phyloP scores from a whole-genome alignment of 257 asterid species.

The Solanum sejunctum region DNA sequence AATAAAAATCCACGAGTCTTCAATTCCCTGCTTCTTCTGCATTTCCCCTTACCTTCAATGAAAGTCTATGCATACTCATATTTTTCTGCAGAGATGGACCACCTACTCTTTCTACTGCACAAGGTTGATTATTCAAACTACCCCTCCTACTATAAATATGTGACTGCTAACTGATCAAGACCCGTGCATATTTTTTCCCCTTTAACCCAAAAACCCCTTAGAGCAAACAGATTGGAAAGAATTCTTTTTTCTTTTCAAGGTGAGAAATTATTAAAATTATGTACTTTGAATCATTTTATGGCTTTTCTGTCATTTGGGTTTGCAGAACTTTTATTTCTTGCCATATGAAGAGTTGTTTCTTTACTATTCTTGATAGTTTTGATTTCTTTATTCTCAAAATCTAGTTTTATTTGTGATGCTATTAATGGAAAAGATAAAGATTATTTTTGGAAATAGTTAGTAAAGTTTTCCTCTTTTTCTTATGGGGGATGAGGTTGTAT shows the following conservation, averaged over 20 bases:
- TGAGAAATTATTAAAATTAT: not conserved
- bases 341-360: not conserved
- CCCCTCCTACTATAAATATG: not conserved
- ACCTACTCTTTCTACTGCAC: not conserved
- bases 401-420: not conserved
- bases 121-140: not conserved
- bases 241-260: not conserved
- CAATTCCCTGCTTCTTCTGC: constrained; percentile 7
- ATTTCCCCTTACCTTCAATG: constrained; percentile 18
- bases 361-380: not conserved
- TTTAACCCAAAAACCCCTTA: not conserved
- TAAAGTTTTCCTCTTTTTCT: not conserved
- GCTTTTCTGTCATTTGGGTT: not conserved
- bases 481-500: not conserved
- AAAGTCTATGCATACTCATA: constrained; percentile 1
- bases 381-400: not conserved
- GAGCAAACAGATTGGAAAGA: not conserved
- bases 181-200: not conserved
- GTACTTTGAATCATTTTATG: not conserved
- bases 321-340: not conserved
- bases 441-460: not conserved
- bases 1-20: not conserved
- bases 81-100: not conserved
- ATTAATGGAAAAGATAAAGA: not conserved
- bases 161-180: not conserved